Evolutionary conservation across 768 basidiomycete species (phyloP).

Genomic region (Lentinula edodes): DNA sequence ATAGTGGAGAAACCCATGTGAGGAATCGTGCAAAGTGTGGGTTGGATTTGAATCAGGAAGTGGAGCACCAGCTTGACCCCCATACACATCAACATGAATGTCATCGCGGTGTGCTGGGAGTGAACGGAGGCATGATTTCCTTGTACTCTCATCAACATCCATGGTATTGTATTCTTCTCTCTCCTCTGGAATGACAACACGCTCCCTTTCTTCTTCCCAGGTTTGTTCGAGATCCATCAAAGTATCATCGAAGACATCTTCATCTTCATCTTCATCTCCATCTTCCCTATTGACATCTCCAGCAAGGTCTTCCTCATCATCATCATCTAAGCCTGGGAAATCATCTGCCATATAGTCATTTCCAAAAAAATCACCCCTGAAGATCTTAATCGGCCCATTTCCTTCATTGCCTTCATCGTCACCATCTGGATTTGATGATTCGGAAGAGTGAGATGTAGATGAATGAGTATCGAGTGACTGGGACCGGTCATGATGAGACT

Average conservation of each 20-base stretch:
- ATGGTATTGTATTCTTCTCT: no score
- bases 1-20: not conserved
- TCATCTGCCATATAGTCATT: conserved; percentile 3
- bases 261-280: not conserved
- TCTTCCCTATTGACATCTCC: not conserved
- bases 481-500: no score
- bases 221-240: not conserved
- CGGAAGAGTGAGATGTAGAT: no score
- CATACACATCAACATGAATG: not conserved
- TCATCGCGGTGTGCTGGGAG: not conserved
- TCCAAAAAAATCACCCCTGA: conserved; percentile 7
- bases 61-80: not conserved
- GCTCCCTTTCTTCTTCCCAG: not conserved
- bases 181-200: not conserved
- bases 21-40: not conserved
- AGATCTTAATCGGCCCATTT: no score
- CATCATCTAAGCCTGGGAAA: not conserved
- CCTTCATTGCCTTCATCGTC: no score
- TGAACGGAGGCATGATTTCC: no score
- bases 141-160: not conserved
- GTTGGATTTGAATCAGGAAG: not conserved
- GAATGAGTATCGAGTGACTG: no score
- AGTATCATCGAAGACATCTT: not conserved
- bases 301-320: no score
- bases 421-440: no score